Conservation (phyloP, 225 moss, liverwort and hornwort species). For the Pseudoscleropodium purum region DNA sequence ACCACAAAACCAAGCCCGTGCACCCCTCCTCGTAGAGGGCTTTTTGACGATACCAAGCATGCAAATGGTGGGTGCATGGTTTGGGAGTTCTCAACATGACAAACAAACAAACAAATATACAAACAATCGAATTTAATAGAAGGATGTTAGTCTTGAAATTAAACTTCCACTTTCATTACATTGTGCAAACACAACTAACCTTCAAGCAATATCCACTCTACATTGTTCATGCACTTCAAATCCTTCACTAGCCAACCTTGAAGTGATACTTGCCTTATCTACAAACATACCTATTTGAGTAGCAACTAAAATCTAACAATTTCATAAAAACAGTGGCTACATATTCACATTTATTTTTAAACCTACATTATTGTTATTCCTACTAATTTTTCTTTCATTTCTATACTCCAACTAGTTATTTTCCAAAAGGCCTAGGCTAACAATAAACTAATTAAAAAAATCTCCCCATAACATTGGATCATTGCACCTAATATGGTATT, state of each 20-base stretch:
- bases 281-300: too few species aligned
- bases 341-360: background rate
- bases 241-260: fast-evolving
- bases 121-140: too few species aligned
- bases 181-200: too few species aligned
- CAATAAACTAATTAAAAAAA: fast-evolving
- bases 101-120: too few species aligned
- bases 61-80: too few species aligned
- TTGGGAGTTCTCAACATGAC: too few species aligned
- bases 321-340: fast-evolving
- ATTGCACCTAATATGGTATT: too few species aligned
- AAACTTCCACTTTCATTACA: too few species aligned
- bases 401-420: fast-evolving
- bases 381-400: background rate
- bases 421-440: fast-evolving
- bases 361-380: fast-evolving
- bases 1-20: too few species aligned
- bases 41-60: too few species aligned
- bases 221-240: background rate
- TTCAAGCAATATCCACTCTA: too few species aligned
- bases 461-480: background rate
- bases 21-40: too few species aligned
- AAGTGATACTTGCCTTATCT: fast-evolving
- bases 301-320: background rate
- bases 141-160: fast-evolving